Conservation (phyloP, 306 rosid genomes). For the Vicia faba region DNA sequence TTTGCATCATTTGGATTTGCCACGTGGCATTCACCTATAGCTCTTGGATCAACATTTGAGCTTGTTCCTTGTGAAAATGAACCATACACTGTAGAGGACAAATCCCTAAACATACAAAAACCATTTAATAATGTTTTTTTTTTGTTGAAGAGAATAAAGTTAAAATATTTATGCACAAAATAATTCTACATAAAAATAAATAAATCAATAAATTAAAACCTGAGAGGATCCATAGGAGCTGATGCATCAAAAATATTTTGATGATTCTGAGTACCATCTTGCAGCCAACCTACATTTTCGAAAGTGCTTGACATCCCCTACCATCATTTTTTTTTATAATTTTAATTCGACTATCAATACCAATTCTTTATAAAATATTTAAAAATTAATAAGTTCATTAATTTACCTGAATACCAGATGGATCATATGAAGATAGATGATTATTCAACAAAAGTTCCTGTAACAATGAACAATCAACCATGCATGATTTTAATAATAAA, state of each 20-base stretch:
- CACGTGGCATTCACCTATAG: constrained; percentile 56
- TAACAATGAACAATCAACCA: background rate
- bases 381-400: background rate
- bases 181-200: no score
- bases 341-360: background rate
- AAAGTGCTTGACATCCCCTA: constrained; percentile 55
- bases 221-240: constrained; percentile 58
- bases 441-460: constrained; percentile 62
- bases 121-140: background rate
- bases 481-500: background rate
- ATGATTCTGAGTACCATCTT: constrained; percentile 51
- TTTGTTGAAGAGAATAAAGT: background rate
- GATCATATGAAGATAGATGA: constrained; percentile 60
- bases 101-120: constrained; percentile 43
- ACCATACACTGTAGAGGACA: constrained; percentile 53
- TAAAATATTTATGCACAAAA: background rate
- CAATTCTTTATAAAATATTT: background rate
- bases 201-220: constrained; percentile 39
- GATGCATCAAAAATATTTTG: constrained; percentile 54
- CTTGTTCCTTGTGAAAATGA: constrained; percentile 66
- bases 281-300: constrained; percentile 66
- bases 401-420: constrained; percentile 58
- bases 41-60: constrained; percentile 53
- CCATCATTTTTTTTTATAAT: constrained; percentile 20
- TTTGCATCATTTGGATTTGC: constrained; percentile 46